A percentile compares a stretch with the other conserved stretches of the same genome.
Conservation (phyloP, 2,329 filamentous ascomycete species). For the Chaetomiaceae sp. region DNA sequence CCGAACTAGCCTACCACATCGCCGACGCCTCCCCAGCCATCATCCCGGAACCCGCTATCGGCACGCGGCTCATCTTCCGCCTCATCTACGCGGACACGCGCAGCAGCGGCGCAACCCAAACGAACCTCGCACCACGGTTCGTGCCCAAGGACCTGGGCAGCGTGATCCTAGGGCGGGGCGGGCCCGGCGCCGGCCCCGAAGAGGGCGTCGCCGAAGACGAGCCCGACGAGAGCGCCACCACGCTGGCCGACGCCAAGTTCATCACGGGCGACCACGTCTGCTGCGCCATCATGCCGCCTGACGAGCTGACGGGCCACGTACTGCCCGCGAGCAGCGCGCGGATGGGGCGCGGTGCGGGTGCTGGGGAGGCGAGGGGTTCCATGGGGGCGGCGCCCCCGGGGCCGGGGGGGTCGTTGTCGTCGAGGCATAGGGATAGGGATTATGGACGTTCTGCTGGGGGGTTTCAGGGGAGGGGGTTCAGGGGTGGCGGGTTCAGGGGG, state of each 20-base stretch:
- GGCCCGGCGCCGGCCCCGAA: slow-evolving; percentile 35
- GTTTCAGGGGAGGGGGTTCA: slow-evolving; percentile 2
- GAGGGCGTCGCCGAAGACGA: slow-evolving; percentile 37
- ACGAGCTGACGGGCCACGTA: slow-evolving; percentile 64
- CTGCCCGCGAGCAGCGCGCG: slow-evolving; percentile 54
- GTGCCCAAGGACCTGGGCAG: slow-evolving; percentile 77
- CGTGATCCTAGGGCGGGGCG: slow-evolving; percentile 65
- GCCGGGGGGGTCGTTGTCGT: background rate
- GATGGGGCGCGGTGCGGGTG: slow-evolving; percentile 38
- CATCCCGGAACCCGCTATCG: slow-evolving; percentile 68
- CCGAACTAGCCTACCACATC: slow-evolving; percentile 75
- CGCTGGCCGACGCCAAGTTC: slow-evolving; percentile 70
- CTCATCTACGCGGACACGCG: slow-evolving; percentile 75
- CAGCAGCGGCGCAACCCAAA: slow-evolving; percentile 3
- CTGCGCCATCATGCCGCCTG: slow-evolving; percentile 73
- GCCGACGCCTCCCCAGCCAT: slow-evolving; percentile 58
- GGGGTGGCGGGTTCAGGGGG: slow-evolving; percentile 19
- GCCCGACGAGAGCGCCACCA: slow-evolving; percentile 60
- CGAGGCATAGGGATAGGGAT: slow-evolving; percentile 30
- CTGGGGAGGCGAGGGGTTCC: slow-evolving; percentile 33
- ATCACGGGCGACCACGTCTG: slow-evolving; percentile 86
- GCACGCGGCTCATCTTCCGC: slow-evolving; percentile 82
- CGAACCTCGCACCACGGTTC: slow-evolving; percentile 48
- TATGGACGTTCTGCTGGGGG: background rate
- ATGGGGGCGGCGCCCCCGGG: background rate